Evolutionary conservation across 345 rosid species (phyloP), one percentile per base, ranked within the genome.

Genomic region (Eucalyptus erythrocorys): DNA sequence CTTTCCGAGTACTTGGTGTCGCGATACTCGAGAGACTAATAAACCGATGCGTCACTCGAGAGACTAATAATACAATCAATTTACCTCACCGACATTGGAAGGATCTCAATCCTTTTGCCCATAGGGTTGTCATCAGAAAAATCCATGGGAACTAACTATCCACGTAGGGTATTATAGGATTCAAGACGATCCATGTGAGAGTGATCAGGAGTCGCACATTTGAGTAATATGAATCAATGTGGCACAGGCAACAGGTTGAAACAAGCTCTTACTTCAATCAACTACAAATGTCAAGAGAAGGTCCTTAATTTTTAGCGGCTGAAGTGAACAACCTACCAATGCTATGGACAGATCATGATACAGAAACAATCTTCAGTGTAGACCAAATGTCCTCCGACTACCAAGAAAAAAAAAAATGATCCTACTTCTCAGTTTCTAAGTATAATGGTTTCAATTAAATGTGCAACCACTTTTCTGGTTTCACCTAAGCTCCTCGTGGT

Each of bases 401-500:
- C 81, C 81, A 19, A 5, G 43, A 3, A 71, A 34, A 59, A 19
- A 7, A 32, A 71, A 71, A 34, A 34, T n/a, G 43, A 71, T 71
- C 43, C 81, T 71, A 34, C 81, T 71, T 71, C 14, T 76, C 27
- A 14, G 47, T 24, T 76, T 76, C 82, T 6, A 37, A 19, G 15
- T 37, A 37, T 40, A 40, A 22, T 40, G 82, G 27, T 21, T 76
- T 37, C 45, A 21, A 37, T 5, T 21, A 76, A 76, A 37, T 76
- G 82, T 10, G 82, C 47, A 76, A 40, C 45, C 4, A 8, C 27
- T 37, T 76, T 37, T 8, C 8, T 1, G 1, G 82, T 76, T 76
- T 10, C 27, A 11, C 27, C 82, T 76, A 76, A 37, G 82, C 82
- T 76, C 27, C 82, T 37, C 42, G 82, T 37, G 99, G 99, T 48